Percentiles rank a stretch among this genome's conserved stretches.
Evolutionary conservation across 2,329 filamentous ascomycete species (phyloP).

Genomic region (Epichloe amarillans): DNA sequence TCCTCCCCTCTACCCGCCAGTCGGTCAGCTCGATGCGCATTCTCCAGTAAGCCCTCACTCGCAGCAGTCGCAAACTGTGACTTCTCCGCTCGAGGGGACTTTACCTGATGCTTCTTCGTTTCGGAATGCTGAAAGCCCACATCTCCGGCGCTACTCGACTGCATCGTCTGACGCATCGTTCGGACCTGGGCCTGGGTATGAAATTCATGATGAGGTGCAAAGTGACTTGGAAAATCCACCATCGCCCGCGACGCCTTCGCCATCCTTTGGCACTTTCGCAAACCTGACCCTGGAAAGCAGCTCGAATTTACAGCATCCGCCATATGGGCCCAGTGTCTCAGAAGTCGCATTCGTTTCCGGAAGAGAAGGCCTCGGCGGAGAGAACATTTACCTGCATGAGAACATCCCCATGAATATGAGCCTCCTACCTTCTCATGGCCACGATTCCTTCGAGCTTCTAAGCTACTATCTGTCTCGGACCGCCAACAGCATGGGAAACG

Average conservation of each 20-base stretch:
- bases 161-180: neutral
- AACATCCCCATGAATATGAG: constrained; percentile 15
- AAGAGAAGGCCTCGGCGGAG: constrained; percentile 4
- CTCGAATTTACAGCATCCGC: neutral
- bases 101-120: neutral
- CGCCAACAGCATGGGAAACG: constrained; percentile 33
- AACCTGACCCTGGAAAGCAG: neutral
- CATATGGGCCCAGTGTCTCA: constrained; percentile 1
- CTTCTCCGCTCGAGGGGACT: neutral
- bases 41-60: neutral
- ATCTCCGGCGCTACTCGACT: neutral
- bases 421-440: constrained; percentile 17
- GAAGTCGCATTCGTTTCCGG: neutral
- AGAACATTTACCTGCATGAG: neutral
- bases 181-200: neutral
- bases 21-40: too few relatives aligned
- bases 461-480: constrained; percentile 32
- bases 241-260: neutral
- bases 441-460: constrained; percentile 29
- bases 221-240: neutral
- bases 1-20: neutral
- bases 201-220: neutral
- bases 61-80: neutral
- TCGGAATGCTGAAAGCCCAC: neutral
- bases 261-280: neutral